phyloP scores from a whole-genome alignment of 495 filamentous ascomycete species.

The Penicillium roqueforti region DNA sequence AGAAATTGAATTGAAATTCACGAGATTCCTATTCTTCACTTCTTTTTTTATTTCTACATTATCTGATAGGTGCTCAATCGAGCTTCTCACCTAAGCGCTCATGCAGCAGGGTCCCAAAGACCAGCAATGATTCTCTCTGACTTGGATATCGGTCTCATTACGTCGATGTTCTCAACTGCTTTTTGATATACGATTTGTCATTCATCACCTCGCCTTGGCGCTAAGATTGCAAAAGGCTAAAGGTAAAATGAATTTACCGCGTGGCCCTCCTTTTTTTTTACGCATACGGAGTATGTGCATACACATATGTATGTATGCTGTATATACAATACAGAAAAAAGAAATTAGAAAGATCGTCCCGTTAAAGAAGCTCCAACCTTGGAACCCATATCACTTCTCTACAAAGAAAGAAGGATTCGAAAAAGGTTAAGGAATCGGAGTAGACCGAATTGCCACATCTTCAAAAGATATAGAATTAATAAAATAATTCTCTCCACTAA shows the following conservation, averaged over 20 bases:
- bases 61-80: constrained; percentile 18
- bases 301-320: too few relatives aligned
- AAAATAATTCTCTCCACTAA: constrained; percentile 1
- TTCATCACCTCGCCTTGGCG: constrained; percentile 2
- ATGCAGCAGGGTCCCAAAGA: too few relatives aligned
- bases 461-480: constrained; percentile 8
- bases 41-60: constrained; percentile 6
- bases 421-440: neutral
- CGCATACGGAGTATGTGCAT: too few relatives aligned
- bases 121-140: too few relatives aligned
- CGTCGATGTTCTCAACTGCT: neutral
- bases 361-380: too few relatives aligned
- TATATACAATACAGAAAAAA: constrained; percentile 9
- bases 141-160: too few relatives aligned
- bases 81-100: constrained; percentile 16
- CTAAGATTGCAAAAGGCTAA: constrained; percentile 13
- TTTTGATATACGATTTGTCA: constrained; percentile 16
- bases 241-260: constrained; percentile 7
- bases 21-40: constrained; percentile 6
- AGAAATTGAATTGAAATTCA: constrained; percentile 20
- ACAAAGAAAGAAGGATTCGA: constrained; percentile 5
- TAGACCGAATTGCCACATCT: constrained; percentile 12
- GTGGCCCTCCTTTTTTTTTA: constrained; percentile 9
- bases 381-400: too few relatives aligned
- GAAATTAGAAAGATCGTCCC: constrained; percentile 17